A percentile compares a stretch with the other conserved stretches of the same genome.
Evolutionary conservation across 1,139 yeast species (phyloP).

Genomic region (Tardiomyces digboiensis): DNA sequence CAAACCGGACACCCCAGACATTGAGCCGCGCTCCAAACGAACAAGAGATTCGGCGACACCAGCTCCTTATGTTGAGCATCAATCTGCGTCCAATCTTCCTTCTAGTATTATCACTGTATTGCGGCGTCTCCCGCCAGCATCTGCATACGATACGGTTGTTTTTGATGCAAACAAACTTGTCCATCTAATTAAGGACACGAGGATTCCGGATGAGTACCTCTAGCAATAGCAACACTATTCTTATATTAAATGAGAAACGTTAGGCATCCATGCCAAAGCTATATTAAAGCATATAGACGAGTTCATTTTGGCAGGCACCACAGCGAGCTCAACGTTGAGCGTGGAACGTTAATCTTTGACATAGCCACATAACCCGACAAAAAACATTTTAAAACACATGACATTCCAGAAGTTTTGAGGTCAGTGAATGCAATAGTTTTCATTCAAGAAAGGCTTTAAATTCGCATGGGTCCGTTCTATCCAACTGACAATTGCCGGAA

Average conservation of each 20-base stretch:
- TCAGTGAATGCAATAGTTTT: too few relatives aligned
- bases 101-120: slow-evolving; percentile 17
- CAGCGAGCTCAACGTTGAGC: too few relatives aligned
- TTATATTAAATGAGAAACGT: too few relatives aligned
- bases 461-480: neutral
- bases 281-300: too few relatives aligned
- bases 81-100: slow-evolving; percentile 10
- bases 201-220: slow-evolving; percentile 9
- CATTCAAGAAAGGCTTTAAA: neutral
- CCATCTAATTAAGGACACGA: slow-evolving; percentile 12
- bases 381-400: too few relatives aligned
- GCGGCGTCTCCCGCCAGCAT: slow-evolving; percentile 23
- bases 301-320: too few relatives aligned
- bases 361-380: too few relatives aligned
- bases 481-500: slow-evolving; percentile 5
- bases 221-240: neutral
- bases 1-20: slow-evolving; percentile 3
- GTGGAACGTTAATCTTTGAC: too few relatives aligned
- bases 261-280: too few relatives aligned
- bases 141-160: slow-evolving; percentile 17
- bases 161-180: slow-evolving; percentile 18
- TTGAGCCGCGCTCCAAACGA: slow-evolving; percentile 5
- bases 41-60: slow-evolving; percentile 2
- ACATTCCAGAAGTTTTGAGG: too few relatives aligned
- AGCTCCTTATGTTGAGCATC: slow-evolving; percentile 1